Percentiles rank a stretch among this genome's conserved stretches.
These are phyloP conservation scores for Vaccinium macrocarpon DNA, from an alignment of 148 eudicot genomes.

Conservation along the genomic window DNA sequence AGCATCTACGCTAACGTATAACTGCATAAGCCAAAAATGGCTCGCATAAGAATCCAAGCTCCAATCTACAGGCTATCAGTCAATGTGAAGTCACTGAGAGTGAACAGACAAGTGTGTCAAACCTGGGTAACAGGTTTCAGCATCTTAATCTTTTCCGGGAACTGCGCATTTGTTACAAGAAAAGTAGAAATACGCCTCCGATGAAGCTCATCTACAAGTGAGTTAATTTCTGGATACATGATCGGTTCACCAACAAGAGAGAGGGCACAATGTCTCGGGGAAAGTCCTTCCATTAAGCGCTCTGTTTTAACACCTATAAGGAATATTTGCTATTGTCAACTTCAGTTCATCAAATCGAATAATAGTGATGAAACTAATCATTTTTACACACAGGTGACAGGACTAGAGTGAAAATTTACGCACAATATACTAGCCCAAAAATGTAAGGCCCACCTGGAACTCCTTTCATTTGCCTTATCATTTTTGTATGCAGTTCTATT, in stretches of 20 bases:
- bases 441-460: constrained; percentile 69
- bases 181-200: constrained; percentile 88
- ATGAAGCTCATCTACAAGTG: constrained; percentile 88
- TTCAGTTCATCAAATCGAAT: constrained; percentile 1
- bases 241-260: constrained; percentile 99
- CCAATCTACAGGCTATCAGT: not conserved
- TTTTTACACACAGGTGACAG: not conserved
- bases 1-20: constrained; percentile 99
- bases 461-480: constrained; percentile 99
- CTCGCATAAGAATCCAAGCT: not conserved
- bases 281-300: constrained; percentile 82
- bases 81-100: not conserved
- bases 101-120: not conserved
- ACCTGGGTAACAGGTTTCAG: constrained; percentile 93
- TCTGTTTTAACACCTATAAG: constrained; percentile 69
- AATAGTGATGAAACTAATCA: not conserved
- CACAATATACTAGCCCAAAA: not conserved
- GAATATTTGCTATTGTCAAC: constrained; percentile 4
- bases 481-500: constrained; percentile 81
- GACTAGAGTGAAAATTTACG: not conserved
- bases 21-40: constrained; percentile 38
- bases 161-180: constrained; percentile 98
- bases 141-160: constrained; percentile 79
- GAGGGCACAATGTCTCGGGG: constrained; percentile 96
- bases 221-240: constrained; percentile 93